Conservation (phyloP, 441 rosid species). For the Gossypium trilobum region DNA sequence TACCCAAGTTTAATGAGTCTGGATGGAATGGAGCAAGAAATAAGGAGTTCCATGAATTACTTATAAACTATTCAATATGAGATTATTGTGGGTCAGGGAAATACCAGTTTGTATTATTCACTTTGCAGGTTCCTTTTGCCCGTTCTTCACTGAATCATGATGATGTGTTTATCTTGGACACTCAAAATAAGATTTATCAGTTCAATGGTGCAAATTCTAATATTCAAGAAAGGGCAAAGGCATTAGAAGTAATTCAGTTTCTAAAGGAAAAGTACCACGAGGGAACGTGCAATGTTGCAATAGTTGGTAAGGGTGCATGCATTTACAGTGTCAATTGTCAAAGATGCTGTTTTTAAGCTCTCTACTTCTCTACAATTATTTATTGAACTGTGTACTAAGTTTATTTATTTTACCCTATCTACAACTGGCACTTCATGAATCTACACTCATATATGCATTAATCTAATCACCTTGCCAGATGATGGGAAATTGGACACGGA, state of each 20-base stretch:
- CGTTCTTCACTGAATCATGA: constrained; percentile 94
- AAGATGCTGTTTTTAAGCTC: neutral
- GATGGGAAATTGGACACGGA: constrained; percentile 96
- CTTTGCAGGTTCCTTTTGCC: constrained; percentile 74
- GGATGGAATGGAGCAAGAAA: neutral
- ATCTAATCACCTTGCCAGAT: constrained; percentile 37
- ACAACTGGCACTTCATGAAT: neutral
- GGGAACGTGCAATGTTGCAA: constrained; percentile 79
- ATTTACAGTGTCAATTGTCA: constrained; percentile 11
- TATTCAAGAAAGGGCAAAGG: constrained; percentile 98
- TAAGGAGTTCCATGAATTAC: constrained; percentile 8
- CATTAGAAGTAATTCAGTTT: constrained; percentile 92
- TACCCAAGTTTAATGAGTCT: neutral
- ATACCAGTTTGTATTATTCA: constrained; percentile 20
- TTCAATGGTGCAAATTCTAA: constrained; percentile 96
- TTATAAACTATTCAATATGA: constrained; percentile 7
- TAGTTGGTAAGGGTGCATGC: constrained; percentile 66
- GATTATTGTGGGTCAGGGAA: constrained; percentile 16
- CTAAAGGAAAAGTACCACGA: constrained; percentile 92
- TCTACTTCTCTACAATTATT: neutral
- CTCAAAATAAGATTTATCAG: constrained; percentile 75
- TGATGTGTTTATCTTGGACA: constrained; percentile 91
- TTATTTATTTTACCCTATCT: neutral
- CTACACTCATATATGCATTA: constrained; percentile 14
- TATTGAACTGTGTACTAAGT: neutral